Conservation (phyloP, 257 asterid species). For the Sherardia arvensis region DNA sequence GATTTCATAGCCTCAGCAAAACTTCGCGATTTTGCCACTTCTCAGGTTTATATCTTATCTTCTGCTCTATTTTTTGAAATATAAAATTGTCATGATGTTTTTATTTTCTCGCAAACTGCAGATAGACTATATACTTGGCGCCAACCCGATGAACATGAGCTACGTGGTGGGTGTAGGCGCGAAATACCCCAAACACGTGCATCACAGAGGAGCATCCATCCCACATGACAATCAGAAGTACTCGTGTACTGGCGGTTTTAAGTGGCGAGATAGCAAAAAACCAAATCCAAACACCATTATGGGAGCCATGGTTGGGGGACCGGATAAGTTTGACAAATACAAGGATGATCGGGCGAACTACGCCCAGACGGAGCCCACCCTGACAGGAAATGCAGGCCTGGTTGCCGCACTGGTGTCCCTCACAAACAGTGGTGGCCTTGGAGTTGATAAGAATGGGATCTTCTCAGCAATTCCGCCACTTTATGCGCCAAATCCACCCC, state of each 20-base stretch:
- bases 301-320: constrained; percentile 94
- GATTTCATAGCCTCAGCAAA: constrained; percentile 20
- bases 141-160: constrained; percentile 69
- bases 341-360: constrained; percentile 47
- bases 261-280: constrained; percentile 48
- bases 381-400: constrained; percentile 87
- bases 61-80: neutral
- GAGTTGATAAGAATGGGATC: constrained; percentile 56
- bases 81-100: neutral
- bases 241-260: constrained; percentile 72
- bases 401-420: constrained; percentile 80
- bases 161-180: constrained; percentile 67
- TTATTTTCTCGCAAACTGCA: constrained; percentile 13
- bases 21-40: constrained; percentile 55
- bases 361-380: constrained; percentile 79
- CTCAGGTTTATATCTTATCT: constrained; percentile 59
- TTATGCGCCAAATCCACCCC: constrained; percentile 55
- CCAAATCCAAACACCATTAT: constrained; percentile 55
- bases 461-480: constrained; percentile 72
- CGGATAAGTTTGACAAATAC: constrained; percentile 64
- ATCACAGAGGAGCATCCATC: constrained; percentile 87
- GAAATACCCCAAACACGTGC: constrained; percentile 59
- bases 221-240: constrained; percentile 39
- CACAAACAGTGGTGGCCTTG: constrained; percentile 39
- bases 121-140: constrained; percentile 68